Percentiles rank a stretch among this genome's conserved stretches.
These are phyloP conservation scores for Pseudozyma flocculosa DNA, from an alignment of 1,284 basidiomycete species.

Conservation along the genomic window DNA sequence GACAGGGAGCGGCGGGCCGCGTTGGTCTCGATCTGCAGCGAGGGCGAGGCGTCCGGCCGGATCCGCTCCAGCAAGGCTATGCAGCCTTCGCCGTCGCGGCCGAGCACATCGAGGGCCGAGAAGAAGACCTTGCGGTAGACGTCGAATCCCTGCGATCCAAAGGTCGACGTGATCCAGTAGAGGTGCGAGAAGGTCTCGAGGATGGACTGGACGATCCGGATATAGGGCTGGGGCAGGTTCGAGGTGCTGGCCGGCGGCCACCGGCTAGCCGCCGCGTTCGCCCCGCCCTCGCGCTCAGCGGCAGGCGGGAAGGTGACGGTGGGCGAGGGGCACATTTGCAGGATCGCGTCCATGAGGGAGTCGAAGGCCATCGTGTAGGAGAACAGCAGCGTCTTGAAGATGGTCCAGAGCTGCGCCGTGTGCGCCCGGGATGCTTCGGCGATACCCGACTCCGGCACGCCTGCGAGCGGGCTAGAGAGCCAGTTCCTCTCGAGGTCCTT, in stretches of 20 bases:
- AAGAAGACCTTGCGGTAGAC: slow-evolving; percentile 54
- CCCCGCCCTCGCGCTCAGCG: not conserved
- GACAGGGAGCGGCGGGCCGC: slow-evolving; percentile 17
- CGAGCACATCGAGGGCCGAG: slow-evolving; percentile 49
- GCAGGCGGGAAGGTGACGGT: slow-evolving; percentile 30
- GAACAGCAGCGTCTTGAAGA: slow-evolving; percentile 53
- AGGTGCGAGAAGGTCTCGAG: slow-evolving; percentile 41
- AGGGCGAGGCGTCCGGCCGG: slow-evolving; percentile 8
- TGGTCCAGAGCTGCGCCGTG: slow-evolving; percentile 44
- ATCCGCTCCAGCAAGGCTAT: slow-evolving; percentile 30
- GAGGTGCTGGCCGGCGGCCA: slow-evolving; percentile 39
- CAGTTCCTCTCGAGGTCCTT: slow-evolving; percentile 17
- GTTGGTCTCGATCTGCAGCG: slow-evolving; percentile 9
- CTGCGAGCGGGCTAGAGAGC: slow-evolving; percentile 27
- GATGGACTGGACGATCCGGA: slow-evolving; percentile 33
- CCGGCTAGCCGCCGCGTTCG: not conserved
- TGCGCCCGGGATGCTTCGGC: slow-evolving; percentile 14
- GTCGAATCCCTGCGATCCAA: slow-evolving; percentile 51
- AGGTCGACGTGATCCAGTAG: slow-evolving; percentile 52
- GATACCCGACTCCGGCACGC: slow-evolving; percentile 21
- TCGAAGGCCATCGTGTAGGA: slow-evolving; percentile 54
- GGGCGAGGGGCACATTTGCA: slow-evolving; percentile 53
- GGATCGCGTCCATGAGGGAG: slow-evolving; percentile 46
- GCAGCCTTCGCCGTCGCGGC: slow-evolving; percentile 46
- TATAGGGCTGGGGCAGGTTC: slow-evolving; percentile 42